These are phyloP conservation scores for Jatropha podagrica DNA, from an alignment of 441 rosid species.

Conservation along the genomic window DNA sequence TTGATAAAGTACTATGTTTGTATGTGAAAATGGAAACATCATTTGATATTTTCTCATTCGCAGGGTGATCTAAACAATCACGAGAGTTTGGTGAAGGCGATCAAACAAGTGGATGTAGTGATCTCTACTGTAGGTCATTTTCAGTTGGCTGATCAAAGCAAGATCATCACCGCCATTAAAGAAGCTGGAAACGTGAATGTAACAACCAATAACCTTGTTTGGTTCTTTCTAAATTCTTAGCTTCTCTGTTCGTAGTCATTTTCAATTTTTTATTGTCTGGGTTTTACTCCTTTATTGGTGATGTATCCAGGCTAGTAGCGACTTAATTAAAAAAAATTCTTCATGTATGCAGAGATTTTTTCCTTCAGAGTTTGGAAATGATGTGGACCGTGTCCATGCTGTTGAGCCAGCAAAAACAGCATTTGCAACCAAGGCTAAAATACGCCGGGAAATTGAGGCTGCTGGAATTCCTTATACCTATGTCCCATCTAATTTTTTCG, in stretches of 20 bases:
- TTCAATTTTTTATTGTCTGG: not conserved
- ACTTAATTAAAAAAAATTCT: not conserved
- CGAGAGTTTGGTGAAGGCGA: slow-evolving; percentile 37
- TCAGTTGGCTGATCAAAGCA: slow-evolving; percentile 33
- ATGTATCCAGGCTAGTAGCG: not conserved
- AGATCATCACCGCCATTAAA: slow-evolving; percentile 48
- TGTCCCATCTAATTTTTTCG: slow-evolving; percentile 45
- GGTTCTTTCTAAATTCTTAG: not conserved
- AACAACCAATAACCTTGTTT: slow-evolving; percentile 19
- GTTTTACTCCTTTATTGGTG: not conserved
- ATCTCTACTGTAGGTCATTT: slow-evolving; percentile 33
- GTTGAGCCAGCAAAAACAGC: slow-evolving; percentile 9
- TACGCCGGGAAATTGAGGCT: slow-evolving; percentile 10
- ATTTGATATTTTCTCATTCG: too few species aligned
- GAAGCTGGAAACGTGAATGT: slow-evolving; percentile 54
- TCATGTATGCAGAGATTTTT: not conserved
- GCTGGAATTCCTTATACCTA: not conserved
- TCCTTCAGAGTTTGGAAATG: slow-evolving; percentile 17
- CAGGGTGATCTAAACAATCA: slow-evolving; percentile 44
- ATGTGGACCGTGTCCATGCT: slow-evolving; percentile 13
- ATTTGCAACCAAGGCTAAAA: not conserved
- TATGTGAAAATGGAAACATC: too few species aligned
- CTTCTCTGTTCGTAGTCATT: not conserved
- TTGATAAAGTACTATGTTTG: too few species aligned
- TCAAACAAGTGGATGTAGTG: slow-evolving; percentile 48